A percentile compares a stretch with the other conserved stretches of the same genome.
phyloP scores from a whole-genome alignment of 495 filamentous ascomycete species.

The Xylaria acuta region DNA sequence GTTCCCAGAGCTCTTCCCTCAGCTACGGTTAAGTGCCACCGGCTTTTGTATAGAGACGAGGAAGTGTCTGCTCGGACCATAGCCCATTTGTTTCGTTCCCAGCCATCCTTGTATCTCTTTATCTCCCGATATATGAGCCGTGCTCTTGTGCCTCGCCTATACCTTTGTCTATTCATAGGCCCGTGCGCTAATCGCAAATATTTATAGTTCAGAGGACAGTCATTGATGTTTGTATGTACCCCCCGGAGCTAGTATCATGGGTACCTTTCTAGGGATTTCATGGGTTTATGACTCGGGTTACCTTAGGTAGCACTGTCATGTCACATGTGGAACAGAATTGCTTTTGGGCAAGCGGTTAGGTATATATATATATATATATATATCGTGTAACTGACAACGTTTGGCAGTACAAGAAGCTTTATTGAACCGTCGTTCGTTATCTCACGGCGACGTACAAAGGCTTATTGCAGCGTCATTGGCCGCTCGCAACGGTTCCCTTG shows the following conservation, averaged over 20 bases:
- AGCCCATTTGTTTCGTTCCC: neutral
- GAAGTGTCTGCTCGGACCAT: neutral
- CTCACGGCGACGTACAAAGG: slow-evolving; percentile 12
- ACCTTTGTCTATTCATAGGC: neutral
- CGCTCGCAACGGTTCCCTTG: slow-evolving; percentile 43
- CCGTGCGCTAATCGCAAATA: neutral
- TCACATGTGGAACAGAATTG: neutral
- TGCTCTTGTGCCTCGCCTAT: neutral
- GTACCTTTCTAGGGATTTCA: neutral
- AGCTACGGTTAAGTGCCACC: neutral
- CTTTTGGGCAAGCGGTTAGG: neutral
- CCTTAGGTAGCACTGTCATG: neutral
- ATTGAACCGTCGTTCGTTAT: slow-evolving; percentile 10
- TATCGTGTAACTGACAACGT: neutral
- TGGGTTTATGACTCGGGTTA: neutral
- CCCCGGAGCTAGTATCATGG: neutral
- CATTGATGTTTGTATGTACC: slow-evolving; percentile 11
- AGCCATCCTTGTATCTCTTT: neutral
- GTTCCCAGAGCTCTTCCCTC: neutral
- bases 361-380: too few species aligned
- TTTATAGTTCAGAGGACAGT: slow-evolving; percentile 17
- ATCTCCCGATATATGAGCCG: neutral
- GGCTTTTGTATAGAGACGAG: neutral
- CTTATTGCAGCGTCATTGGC: slow-evolving; percentile 36
- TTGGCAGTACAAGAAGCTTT: slow-evolving; percentile 3